Evolutionary conservation across 208 protist species (phyloP), one percentile per base, ranked within the genome.

Genomic region (Trypanosoma avium): DNA sequence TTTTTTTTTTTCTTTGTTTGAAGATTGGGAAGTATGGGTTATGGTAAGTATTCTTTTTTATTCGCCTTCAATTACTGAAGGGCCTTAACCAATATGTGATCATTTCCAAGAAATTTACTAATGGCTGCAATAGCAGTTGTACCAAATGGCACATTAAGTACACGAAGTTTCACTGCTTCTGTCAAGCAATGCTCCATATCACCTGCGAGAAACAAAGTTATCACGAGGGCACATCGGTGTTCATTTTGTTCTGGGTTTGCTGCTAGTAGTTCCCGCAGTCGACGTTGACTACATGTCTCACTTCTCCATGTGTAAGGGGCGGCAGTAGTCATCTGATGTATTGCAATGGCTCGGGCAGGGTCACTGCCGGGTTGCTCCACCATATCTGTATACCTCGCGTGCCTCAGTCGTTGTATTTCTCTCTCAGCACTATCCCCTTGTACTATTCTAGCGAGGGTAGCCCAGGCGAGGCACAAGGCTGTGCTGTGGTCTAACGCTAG

Each of bases 101-200:
- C 70, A 2, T 21, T 35, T 0, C 90, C 90, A 10, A 92, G 54
- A 71, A 89, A 95, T 15, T 52, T 43, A n/a, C 45, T 29, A n/a
- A 93, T 67, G 8, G 74, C 62, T 40, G 74, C 67, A 57, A 93
- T 65, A 19, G 90, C 90, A 2, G 77, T 55, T 0, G 69, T 48
- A 9, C 90, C 90, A 60, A 87, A 95, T 13, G 68, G 43, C 2
- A 77, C 58, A 1, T 64, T 60, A 4, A 81, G 48, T 2, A 66
- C 62, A 35, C 81, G 71, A 56, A 93, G 59, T 72, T 93, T 95
- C 27, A 92, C 43, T 22, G 84, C 86, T 81, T 95, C 90, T 33
- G 90, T 95, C 46, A 95, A 49, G 35, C 75, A 79, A 9, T 86
- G 84, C 75, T 95, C 86, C n/a, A 95, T 19, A 47, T 95, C 90